phyloP scores from a whole-genome alignment of 345 rosid genomes.

The Zanthoxylum bungeanum region DNA sequence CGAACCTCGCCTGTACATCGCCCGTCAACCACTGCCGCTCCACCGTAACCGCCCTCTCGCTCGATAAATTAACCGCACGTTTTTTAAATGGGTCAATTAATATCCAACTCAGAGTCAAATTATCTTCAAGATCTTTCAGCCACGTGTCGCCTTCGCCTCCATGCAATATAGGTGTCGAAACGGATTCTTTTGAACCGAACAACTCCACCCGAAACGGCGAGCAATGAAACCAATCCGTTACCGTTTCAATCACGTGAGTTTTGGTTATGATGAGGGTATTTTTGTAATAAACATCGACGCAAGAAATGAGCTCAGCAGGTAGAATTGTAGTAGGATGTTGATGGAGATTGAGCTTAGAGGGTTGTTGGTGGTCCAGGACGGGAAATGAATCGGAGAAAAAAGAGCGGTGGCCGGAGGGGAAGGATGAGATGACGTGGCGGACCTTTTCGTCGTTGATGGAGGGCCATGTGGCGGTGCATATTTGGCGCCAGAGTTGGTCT shows the following conservation, averaged over 20 bases:
- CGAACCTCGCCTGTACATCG: conserved; percentile 49
- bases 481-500: conserved; percentile 47
- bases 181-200: conserved; percentile 48
- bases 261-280: conserved; percentile 43
- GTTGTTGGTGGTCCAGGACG: conserved; percentile 21
- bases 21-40: conserved; percentile 72
- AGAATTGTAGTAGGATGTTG: conserved; percentile 7
- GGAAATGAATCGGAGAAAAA: conserved; percentile 69
- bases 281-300: conserved; percentile 63
- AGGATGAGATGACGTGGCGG: conserved; percentile 36
- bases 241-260: conserved; percentile 42
- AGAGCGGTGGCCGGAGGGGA: conserved; percentile 54
- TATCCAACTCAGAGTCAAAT: conserved; percentile 60
- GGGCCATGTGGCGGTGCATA: conserved; percentile 60
- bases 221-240: conserved; percentile 45
- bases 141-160: conserved; percentile 29
- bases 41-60: conserved; percentile 51
- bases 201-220: conserved; percentile 69
- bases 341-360: background rate
- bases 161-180: conserved; percentile 24
- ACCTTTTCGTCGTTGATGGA: conserved; percentile 42
- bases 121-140: conserved; percentile 49
- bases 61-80: conserved; percentile 61
- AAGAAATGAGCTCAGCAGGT: conserved; percentile 46
- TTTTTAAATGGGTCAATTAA: conserved; percentile 54